A percentile compares a stretch with the other conserved stretches of the same genome.
These are phyloP conservation scores for Claviceps sorghi DNA, from an alignment of 2,329 filamentous ascomycete genomes.

Conservation along the genomic window DNA sequence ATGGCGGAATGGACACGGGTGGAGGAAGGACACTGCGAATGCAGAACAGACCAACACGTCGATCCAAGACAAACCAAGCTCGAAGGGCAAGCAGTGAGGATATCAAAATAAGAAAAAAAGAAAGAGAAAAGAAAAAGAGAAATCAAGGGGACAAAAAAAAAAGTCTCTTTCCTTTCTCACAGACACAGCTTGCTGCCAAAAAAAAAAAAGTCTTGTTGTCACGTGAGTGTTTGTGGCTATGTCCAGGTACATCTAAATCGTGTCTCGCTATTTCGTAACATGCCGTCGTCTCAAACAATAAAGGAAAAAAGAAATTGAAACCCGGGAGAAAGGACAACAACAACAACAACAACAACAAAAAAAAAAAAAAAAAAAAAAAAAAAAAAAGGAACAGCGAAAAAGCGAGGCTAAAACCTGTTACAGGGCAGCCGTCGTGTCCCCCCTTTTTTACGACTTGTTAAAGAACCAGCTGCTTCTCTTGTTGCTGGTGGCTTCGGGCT, in stretches of 20 bases:
- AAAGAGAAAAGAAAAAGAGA: slow-evolving; percentile 1
- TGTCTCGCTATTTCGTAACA: slow-evolving; percentile 5
- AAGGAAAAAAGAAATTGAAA: no score
- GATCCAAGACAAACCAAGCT: background rate
- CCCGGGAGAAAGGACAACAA: no score
- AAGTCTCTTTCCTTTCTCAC: background rate
- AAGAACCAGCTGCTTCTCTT: slow-evolving; percentile 67
- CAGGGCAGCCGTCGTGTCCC: background rate
- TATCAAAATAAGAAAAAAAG: background rate
- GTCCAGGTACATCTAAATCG: slow-evolving; percentile 5
- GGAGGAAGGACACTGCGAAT: background rate
- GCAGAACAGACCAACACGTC: background rate
- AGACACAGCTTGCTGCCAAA: background rate
- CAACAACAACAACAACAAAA: background rate
- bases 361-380: background rate
- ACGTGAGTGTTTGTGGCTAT: slow-evolving; percentile 5
- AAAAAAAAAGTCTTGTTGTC: background rate
- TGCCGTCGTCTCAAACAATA: background rate
- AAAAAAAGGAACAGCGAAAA: background rate
- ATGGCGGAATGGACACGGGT: background rate
- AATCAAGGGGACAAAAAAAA: no score
- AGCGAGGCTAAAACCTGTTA: slow-evolving; percentile 1
- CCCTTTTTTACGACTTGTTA: slow-evolving; percentile 36
- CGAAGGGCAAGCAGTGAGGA: background rate
- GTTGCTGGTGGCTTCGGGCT: slow-evolving; percentile 37